Conservation (phyloP, 148 eudicot species). For the Camellia japonica region DNA sequence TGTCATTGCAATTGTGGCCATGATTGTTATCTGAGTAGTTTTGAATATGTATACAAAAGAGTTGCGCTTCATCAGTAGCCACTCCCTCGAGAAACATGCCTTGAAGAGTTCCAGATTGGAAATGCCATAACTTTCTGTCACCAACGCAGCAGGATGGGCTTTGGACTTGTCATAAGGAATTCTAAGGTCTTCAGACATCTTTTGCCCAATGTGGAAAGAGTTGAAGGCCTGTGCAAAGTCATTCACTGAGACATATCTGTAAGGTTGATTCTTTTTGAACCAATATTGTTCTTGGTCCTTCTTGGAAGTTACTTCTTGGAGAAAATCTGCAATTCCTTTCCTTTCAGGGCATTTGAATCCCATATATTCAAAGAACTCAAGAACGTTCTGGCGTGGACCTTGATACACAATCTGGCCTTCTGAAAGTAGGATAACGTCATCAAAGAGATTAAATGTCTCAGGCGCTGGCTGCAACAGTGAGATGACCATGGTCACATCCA, state of each 20-base stretch:
- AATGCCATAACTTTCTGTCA: constrained; percentile 36
- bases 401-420: constrained; percentile 41
- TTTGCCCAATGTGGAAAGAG: constrained; percentile 30
- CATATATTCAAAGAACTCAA: constrained; percentile 35
- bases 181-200: constrained; percentile 24
- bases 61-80: constrained; percentile 41
- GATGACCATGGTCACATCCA: constrained; percentile 48
- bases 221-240: constrained; percentile 31
- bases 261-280: constrained; percentile 38
- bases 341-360: constrained; percentile 49
- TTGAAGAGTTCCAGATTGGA: constrained; percentile 32
- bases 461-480: constrained; percentile 52
- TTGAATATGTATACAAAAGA: constrained; percentile 38
- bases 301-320: constrained; percentile 44
- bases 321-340: constrained; percentile 44
- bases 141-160: constrained; percentile 37
- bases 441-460: constrained; percentile 42
- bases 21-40: constrained; percentile 35
- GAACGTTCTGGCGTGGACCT: constrained; percentile 42
- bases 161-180: constrained; percentile 32
- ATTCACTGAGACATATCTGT: constrained; percentile 26
- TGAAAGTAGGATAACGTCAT: constrained; percentile 47
- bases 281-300: constrained; percentile 49
- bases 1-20: constrained; percentile 33
- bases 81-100: constrained; percentile 39